These are phyloP conservation scores for Phaseolus coccineus DNA, from an alignment of 331 rosid species.

Conservation along the genomic window DNA sequence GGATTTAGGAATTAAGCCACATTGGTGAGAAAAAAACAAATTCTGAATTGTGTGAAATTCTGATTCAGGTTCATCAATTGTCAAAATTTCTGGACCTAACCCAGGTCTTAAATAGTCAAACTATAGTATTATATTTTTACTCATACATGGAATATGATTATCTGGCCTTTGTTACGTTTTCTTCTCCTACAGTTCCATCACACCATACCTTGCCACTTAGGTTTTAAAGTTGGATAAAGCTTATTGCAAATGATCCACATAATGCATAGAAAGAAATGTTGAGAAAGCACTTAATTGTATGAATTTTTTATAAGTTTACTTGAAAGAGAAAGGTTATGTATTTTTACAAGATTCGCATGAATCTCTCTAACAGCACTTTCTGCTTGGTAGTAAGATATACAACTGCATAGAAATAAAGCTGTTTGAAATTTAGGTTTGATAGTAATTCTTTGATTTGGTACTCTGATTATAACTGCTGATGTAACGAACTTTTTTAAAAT, in stretches of 20 bases:
- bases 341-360: too few species aligned
- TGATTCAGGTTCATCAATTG: conserved; percentile 31
- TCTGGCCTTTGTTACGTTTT: background rate
- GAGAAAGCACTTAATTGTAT: background rate
- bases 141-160: conserved; percentile 31
- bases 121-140: conserved; percentile 24
- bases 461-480: too few species aligned
- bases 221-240: too few species aligned
- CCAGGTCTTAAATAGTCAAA: conserved; percentile 21
- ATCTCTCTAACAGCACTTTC: too few species aligned
- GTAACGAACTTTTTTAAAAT: too few species aligned
- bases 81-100: conserved; percentile 39
- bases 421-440: too few species aligned
- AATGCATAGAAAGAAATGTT: background rate
- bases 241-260: background rate
- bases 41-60: conserved; percentile 18
- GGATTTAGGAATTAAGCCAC: conserved; percentile 7
- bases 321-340: background rate
- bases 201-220: background rate
- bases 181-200: background rate
- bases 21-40: conserved; percentile 1
- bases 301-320: too few species aligned
- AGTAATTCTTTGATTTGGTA: too few species aligned
- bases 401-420: too few species aligned
- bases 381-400: too few species aligned